Base-by-base conservation (phyloP, 2,329 filamentous ascomycete species). In the Penicillium polonicum region DNA sequence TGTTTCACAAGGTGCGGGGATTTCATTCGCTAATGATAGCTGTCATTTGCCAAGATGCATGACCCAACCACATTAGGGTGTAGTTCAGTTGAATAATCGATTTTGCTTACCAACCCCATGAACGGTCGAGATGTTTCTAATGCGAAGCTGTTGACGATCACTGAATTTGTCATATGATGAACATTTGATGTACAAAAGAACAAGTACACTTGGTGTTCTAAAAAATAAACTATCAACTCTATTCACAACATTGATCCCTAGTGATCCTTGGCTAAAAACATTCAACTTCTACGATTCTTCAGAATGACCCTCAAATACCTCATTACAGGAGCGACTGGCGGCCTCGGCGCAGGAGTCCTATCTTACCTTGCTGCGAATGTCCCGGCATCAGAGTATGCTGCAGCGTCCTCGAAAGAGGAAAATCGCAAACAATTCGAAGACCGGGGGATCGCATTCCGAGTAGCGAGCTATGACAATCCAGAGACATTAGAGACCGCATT, bases 401-500 rank as follows among this genome's bases (percentile, higher is more conserved):
- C 82, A 38, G 78, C 82, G 36, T 81, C 78, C 17, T 79, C 81
- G 15, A 69, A 72, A 21, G 73, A 76, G 36, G 81, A 80, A 17
- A 74, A 69, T 46, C 41, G 78, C 72, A 39, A 71, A 64, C 60
- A 60, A 62, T 57, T 77, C 70, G 60, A 76, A 72, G 59, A 78
- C 7, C 70, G 74, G 19, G 80, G 80, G 25, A 78, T 82, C 35
- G 72, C 74, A 2, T 80, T 83, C 48, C 82, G 83, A 1, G 70
- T 79, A 53, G 81, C 81, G 7, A 77, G 80, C 60, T 87, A 82
- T 68, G 80, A 83, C 41, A 74, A 79, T 38, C 70, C 76, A 0
- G 65, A 70, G 1, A 75, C 79, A 4, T 73, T 86, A 17, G 73
- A 79, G 33, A 57, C 68, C 0, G 81, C 81, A 0, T 82, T 87